Evolutionary conservation across 2,329 filamentous ascomycete genomes (phyloP).

Genomic region (Dactylellina sp.): DNA sequence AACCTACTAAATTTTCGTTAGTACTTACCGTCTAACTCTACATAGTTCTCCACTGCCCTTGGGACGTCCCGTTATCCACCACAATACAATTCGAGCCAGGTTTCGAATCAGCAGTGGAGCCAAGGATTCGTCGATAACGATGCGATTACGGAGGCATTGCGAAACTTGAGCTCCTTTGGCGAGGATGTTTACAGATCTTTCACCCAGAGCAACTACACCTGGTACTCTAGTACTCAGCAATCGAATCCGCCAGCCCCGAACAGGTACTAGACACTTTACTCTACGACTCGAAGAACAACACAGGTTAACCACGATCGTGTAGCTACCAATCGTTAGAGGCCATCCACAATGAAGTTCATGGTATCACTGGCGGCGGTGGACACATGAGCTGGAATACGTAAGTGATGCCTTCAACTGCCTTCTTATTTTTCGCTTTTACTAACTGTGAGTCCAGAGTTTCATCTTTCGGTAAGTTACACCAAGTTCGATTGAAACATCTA

Average conservation of each 20-base stretch:
- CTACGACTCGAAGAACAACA: background rate
- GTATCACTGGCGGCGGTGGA: slow-evolving; percentile 60
- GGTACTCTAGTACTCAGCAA: slow-evolving; percentile 44
- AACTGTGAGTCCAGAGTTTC: slow-evolving; percentile 25
- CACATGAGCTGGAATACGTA: slow-evolving; percentile 65
- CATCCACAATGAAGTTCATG: slow-evolving; percentile 74
- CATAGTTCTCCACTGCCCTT: slow-evolving; percentile 52
- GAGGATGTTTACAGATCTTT: slow-evolving; percentile 53
- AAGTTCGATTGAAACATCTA: slow-evolving; percentile 17
- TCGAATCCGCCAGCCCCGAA: slow-evolving; percentile 45
- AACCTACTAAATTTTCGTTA: slow-evolving; percentile 58
- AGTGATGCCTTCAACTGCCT: slow-evolving; percentile 64
- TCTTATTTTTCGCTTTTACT: slow-evolving; percentile 58
- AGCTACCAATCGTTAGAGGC: slow-evolving; percentile 71
- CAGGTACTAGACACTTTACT: slow-evolving; percentile 10
- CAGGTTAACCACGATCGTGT: background rate
- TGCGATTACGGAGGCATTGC: slow-evolving; percentile 55
- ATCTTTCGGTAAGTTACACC: slow-evolving; percentile 28
- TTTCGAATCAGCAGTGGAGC: slow-evolving; percentile 63
- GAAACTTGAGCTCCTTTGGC: slow-evolving; percentile 48
- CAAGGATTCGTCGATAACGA: slow-evolving; percentile 63
- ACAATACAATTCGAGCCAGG: slow-evolving; percentile 57
- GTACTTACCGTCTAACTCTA: background rate
- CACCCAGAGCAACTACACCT: slow-evolving; percentile 42
- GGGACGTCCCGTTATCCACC: slow-evolving; percentile 54